Conservation (phyloP, 208 protist species). For the Plasmodiophora brassicae region DNA sequence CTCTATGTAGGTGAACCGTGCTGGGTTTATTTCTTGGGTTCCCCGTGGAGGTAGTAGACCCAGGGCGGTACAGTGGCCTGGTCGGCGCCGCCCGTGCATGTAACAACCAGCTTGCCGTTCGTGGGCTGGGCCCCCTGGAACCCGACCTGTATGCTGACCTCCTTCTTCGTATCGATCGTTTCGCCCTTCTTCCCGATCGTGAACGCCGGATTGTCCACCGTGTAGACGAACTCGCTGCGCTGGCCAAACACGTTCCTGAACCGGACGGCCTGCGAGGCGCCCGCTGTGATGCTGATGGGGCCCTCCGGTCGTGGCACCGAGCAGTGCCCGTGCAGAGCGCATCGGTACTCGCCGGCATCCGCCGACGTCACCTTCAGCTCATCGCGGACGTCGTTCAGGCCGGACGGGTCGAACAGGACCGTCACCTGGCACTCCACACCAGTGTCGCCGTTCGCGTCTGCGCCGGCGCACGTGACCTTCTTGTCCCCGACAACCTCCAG, state of each 20-base stretch:
- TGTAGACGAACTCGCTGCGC: conserved; percentile 72
- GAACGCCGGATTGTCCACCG: conserved; percentile 52
- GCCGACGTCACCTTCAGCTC: conserved; percentile 77
- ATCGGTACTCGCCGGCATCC: conserved; percentile 77
- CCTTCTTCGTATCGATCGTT: conserved; percentile 41
- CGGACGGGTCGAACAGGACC: conserved; percentile 82
- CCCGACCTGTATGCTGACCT: not conserved
- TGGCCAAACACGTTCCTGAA: conserved; percentile 88
- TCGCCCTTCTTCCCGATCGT: conserved; percentile 45
- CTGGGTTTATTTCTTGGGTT: too few relatives aligned
- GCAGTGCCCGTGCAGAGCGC: conserved; percentile 77
- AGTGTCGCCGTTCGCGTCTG: too few relatives aligned
- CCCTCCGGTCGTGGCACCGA: conserved; percentile 80
- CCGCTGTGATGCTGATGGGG: conserved; percentile 68
- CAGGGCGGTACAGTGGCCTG: not conserved
- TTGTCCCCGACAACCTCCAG: too few relatives aligned
- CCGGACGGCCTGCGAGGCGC: conserved; percentile 57
- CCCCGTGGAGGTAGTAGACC: not conserved
- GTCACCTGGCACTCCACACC: too few relatives aligned
- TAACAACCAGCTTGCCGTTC: not conserved
- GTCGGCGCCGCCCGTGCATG: not conserved
- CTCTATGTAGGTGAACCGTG: too few relatives aligned
- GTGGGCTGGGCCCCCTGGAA: not conserved
- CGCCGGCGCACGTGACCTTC: too few relatives aligned
- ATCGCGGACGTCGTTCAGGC: too few relatives aligned